Percentiles rank a stretch among this genome's conserved stretches.
phyloP scores from a whole-genome alignment of 1,139 yeast genomes.

The Magnusiomyces suaveolens region DNA sequence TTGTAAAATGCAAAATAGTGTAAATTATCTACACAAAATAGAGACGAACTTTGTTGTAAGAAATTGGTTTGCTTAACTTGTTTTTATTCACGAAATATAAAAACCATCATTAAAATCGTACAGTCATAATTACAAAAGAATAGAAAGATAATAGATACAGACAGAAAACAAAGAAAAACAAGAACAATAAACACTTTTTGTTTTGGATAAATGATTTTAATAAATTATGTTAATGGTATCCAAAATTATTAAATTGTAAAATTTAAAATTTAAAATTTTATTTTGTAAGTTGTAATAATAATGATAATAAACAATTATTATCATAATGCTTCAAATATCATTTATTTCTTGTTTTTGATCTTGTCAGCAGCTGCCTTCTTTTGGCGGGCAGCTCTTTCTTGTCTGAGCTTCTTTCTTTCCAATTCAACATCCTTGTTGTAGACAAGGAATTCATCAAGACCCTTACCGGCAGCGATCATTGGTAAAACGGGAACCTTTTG shows the following conservation, averaged over 20 bases:
- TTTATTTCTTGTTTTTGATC: background rate
- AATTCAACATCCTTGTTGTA: conserved; percentile 75
- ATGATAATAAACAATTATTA: too few species aligned
- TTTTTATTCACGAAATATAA: too few species aligned
- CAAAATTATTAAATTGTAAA: too few species aligned
- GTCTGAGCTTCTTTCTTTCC: conserved; percentile 56
- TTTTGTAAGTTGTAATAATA: too few species aligned
- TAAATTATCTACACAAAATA: background rate
- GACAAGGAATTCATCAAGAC: conserved; percentile 79
- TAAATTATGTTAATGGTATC: too few species aligned
- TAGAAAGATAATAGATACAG: background rate
- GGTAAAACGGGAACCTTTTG: conserved; percentile 97
- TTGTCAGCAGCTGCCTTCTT: conserved; percentile 8
- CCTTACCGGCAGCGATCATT: conserved; percentile 96
- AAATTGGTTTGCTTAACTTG: too few species aligned
- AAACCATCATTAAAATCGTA: background rate
- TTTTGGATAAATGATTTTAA: too few species aligned
- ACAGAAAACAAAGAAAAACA: background rate
- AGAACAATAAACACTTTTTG: background rate
- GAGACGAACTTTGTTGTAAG: too few species aligned
- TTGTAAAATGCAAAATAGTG: background rate
- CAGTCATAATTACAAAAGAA: background rate
- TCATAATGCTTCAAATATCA: background rate
- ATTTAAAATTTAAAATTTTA: too few species aligned
- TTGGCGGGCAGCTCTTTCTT: conserved; percentile 12